Base-by-base conservation (phyloP, 169 alveolate genomes). In the Condylostoma magnum region DNA sequence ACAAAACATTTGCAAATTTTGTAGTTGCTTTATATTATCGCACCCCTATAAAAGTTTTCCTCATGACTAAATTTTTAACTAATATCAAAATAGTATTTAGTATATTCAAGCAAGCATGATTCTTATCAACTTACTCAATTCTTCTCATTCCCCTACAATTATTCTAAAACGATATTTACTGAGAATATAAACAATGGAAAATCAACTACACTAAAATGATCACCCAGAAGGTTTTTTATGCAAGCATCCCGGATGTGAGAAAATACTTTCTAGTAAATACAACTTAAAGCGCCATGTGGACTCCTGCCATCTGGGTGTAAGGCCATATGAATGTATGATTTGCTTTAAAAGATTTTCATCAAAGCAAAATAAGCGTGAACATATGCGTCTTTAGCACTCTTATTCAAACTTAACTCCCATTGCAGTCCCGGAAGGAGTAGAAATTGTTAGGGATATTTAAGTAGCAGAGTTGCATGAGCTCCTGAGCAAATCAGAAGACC, bases 311-410 rank as follows among this genome's bases (percentile, higher is more conserved):
- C 33, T n/a, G 4, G 73, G 73, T n/a, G 63, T 38, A n/a, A 37
- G 60, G 55, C 73, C 73, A 27, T 33, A 63, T 25, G 73, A 63
- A 22, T 63, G 73, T 57, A 18, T 37, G 2, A 38, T 38, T 25
- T 63, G 73, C 57, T 63, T 63, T 33, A 63, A 63, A 43, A 38
- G 73, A 25, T 63, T 63, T 63, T 63, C 73, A 4, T 63, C 73
- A 18, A 63, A 63, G 38, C 73, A 63, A 44, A 63, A 63, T 34
- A 63, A 63, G 31, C 58, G 37, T 3, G 73, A 63, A 57, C 73
- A 63, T 4, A 63, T 34, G 18, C 63, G 60, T 15, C 8, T 63
- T 8, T 41, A 63, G 33, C 73, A 63, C 25, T 0, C 73, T 34
- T 63, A 57, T 37, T 57, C 69, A 6, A 15, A 41, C 10, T 10